Conservation (phyloP, 2,329 filamentous ascomycete species). For the Aspergillus melleus region DNA sequence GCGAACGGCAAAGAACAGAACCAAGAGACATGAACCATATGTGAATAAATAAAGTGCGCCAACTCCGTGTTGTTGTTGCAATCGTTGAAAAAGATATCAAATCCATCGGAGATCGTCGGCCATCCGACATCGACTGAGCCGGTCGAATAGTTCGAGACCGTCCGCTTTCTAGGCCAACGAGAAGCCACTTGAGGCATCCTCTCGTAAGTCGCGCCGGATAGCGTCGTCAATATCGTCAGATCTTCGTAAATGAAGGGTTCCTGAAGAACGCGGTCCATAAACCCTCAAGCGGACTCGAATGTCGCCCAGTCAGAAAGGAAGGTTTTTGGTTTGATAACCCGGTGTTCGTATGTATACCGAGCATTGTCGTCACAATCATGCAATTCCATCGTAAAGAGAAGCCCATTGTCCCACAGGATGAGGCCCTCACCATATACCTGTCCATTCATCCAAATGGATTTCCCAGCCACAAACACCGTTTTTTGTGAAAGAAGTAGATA, state of each 20-base stretch:
- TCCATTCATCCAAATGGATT: conserved; percentile 10
- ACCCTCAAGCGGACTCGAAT: background rate
- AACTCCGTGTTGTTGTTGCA: background rate
- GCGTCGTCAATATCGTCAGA: conserved; percentile 10
- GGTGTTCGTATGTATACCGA: conserved; percentile 15
- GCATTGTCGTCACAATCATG: conserved; percentile 32
- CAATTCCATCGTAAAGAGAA: conserved; percentile 27
- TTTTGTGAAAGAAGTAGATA: conserved; percentile 5
- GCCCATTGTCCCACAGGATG: conserved; percentile 20
- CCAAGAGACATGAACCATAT: conserved; percentile 8
- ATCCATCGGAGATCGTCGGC: background rate
- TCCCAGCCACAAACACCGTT: conserved; percentile 18
- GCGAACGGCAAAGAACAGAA: conserved; percentile 2
- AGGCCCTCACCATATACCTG: background rate
- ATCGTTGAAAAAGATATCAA: background rate
- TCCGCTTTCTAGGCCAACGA: background rate
- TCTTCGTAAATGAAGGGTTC: background rate
- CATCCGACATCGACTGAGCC: background rate
- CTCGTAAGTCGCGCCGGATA: background rate
- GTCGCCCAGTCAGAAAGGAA: background rate
- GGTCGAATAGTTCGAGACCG: background rate
- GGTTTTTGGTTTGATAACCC: background rate
- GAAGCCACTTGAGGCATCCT: background rate
- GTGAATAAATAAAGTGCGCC: background rate
- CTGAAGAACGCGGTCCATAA: background rate